Percentiles rank a stretch among this genome's conserved stretches.
phyloP scores from a whole-genome alignment of 108 stramenopile species.

The Cyclotella cryptica region DNA sequence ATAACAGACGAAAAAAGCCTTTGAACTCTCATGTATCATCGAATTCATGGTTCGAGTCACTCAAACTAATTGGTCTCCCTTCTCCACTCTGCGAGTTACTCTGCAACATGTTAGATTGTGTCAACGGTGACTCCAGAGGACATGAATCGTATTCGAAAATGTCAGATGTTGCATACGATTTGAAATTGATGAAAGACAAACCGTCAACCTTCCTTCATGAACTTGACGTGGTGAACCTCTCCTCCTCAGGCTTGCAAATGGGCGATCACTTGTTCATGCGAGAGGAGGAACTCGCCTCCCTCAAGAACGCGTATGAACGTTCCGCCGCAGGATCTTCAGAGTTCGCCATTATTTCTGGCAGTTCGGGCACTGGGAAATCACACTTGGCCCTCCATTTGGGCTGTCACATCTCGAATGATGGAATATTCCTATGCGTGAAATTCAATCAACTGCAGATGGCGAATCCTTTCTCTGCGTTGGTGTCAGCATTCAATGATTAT shows the following conservation, averaged over 20 bases:
- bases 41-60: no score
- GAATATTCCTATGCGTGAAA: constrained; percentile 28
- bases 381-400: constrained; percentile 19
- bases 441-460: constrained; percentile 30
- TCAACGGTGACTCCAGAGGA: no score
- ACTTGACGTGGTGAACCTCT: not conserved
- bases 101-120: no score
- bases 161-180: no score
- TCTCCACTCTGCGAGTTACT: no score
- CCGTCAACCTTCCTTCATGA: constrained; percentile 1
- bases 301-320: constrained; percentile 16
- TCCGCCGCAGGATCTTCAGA: constrained; percentile 8
- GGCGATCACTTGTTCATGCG: not conserved
- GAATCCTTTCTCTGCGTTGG: constrained; percentile 41
- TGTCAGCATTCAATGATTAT: constrained; percentile 37
- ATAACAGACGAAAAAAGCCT: no score
- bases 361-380: constrained; percentile 37
- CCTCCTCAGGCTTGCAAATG: constrained; percentile 2
- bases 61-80: no score
- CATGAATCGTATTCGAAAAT: no score
- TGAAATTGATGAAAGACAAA: no score
- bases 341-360: constrained; percentile 28
- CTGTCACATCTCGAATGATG: constrained; percentile 4
- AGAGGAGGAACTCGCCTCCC: constrained; percentile 5
- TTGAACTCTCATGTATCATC: no score